Conservation (phyloP, 1,284 basidiomycete genomes). For the Ustilago esculenta region DNA sequence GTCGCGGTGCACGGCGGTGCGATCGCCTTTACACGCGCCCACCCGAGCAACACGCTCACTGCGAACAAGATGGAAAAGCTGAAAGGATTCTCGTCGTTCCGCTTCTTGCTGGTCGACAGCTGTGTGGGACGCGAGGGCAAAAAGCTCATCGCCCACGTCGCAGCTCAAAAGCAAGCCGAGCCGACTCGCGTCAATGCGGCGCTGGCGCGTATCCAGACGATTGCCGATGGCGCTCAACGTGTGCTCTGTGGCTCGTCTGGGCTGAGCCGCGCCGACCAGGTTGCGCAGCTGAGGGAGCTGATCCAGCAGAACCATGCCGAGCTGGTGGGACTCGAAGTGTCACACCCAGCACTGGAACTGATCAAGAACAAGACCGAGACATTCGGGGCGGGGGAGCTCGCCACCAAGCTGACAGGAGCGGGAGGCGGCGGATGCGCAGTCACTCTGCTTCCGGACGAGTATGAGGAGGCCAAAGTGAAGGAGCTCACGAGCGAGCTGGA, state of each 20-base stretch:
- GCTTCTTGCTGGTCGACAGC: constrained; percentile 92
- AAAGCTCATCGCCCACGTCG: constrained; percentile 88
- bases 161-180: constrained; percentile 76
- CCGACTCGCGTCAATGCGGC: constrained; percentile 62
- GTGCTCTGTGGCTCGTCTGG: constrained; percentile 40
- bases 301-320: constrained; percentile 90
- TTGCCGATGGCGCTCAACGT: constrained; percentile 52
- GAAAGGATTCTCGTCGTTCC: constrained; percentile 73
- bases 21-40: constrained; percentile 84
- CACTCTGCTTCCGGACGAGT: constrained; percentile 88
- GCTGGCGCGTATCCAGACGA: constrained; percentile 43
- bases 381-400: constrained; percentile 72
- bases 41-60: constrained; percentile 73
- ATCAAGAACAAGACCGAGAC: constrained; percentile 79
- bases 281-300: constrained; percentile 43
- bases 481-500: constrained; percentile 45
- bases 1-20: constrained; percentile 93
- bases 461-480: constrained; percentile 45
- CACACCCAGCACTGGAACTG: constrained; percentile 85
- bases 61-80: constrained; percentile 82
- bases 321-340: constrained; percentile 88
- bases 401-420: constrained; percentile 97
- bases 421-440: constrained; percentile 99
- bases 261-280: constrained; percentile 21
- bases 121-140: constrained; percentile 93